Conservation (phyloP, 2,329 filamentous ascomycete species). For the Paraconiothyrium brasiliense region DNA sequence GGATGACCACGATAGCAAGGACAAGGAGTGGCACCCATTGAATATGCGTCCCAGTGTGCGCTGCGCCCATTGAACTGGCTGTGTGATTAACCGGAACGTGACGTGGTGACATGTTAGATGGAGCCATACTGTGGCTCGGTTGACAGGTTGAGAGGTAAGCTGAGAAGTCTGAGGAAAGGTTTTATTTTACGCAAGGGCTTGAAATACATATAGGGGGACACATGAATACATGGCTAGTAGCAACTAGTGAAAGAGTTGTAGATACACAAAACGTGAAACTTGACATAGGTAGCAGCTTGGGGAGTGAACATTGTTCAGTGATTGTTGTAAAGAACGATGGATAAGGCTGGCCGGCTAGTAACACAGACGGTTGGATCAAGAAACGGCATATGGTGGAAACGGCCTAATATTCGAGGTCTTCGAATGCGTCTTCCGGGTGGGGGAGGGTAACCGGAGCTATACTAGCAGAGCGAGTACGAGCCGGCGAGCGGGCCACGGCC, state of each 20-base stretch:
- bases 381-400: not conserved
- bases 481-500: not conserved
- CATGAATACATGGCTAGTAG: not conserved
- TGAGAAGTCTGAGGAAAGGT: not conserved
- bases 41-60: not conserved
- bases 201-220: not conserved
- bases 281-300: not conserved
- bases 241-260: not conserved
- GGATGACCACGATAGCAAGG: not conserved
- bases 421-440: conserved; percentile 1
- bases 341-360: not conserved
- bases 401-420: not conserved
- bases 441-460: not conserved
- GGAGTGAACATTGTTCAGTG: not conserved
- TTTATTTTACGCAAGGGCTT: too few relatives aligned
- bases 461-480: conserved; percentile 1
- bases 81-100: not conserved
- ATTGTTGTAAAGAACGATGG: not conserved
- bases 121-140: not conserved
- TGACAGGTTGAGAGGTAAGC: not conserved
- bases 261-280: not conserved
- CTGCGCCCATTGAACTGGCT: not conserved
- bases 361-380: not conserved
- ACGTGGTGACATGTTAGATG: not conserved
- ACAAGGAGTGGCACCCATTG: not conserved